Base-by-base conservation (phyloP, 805 yeast genomes). In the Ogataea wickerhamii region DNA sequence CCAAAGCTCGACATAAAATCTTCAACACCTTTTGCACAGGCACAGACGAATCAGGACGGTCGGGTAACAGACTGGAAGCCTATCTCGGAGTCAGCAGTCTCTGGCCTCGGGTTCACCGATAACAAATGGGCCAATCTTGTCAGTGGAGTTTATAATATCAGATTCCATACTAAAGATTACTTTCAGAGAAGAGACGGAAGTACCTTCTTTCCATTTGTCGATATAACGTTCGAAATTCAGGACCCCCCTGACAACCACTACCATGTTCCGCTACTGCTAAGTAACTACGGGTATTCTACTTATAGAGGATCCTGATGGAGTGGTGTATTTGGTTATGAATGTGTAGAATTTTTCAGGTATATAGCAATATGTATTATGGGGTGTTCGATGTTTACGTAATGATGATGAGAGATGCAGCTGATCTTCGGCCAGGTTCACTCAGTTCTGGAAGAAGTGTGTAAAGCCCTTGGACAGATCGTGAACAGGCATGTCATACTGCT, bases 141-240 rank as follows among this genome's bases (percentile, higher is more conserved):
- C 5, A 76, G 82, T 1, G 95, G 95, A 0, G 60, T 76, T 21
- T 86, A 87, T 64, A 82, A 77, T 63, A 79, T 87, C 52, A 69
- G 85, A 49, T 89, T 87, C 56, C 78, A 81, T 36, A 84, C 94
- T 0, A 81, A 81, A 3, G 72, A 74, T 26, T 87, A 87, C 55
- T 80, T 84, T 48, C 27, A 48, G 42, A 20, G 55, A 49, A 32
- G 60, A 63, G 40, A 63, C 69, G 53, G 52, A 3, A 24, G 34
- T 13, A 81, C 88, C 1, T 88, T 88, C 57, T 89, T 88, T 68
- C 97, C 97, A 0, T 82, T 74, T 54, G 87, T 88, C 6, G 96
- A 89, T 43, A 84, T 89, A 27, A 68, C 72, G 1, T 89, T 89
- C 55, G 73, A 73, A 21, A 76, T 89, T 3, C 71, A 71, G 5